phyloP scores from a whole-genome alignment of 176 grass and related monocot genomes.

The Puya raimondii region DNA sequence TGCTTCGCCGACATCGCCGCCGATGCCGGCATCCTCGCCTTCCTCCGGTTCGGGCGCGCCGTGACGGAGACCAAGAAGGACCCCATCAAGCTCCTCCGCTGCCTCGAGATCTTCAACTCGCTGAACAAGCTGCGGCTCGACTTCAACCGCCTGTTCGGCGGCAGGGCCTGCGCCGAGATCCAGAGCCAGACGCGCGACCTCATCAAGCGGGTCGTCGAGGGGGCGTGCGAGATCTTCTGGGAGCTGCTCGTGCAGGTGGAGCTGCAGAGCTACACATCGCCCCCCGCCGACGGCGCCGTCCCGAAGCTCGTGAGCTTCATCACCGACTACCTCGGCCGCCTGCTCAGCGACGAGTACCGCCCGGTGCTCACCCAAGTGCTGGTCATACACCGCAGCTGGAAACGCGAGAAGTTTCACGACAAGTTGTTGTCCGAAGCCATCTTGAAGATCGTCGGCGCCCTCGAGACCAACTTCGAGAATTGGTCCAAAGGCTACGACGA shows the following conservation, averaged over 20 bases:
- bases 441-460: slow-evolving; percentile 11
- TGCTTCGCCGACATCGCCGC: slow-evolving; percentile 23
- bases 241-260: slow-evolving; percentile 24
- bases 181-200: slow-evolving; percentile 20
- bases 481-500: slow-evolving; percentile 19
- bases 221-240: slow-evolving; percentile 18
- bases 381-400: slow-evolving; percentile 22
- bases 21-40: slow-evolving; percentile 15
- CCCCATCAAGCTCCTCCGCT: slow-evolving; percentile 17
- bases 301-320: slow-evolving; percentile 21
- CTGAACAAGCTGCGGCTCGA: slow-evolving; percentile 18
- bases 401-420: slow-evolving; percentile 16
- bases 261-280: slow-evolving; percentile 12
- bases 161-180: slow-evolving; percentile 15
- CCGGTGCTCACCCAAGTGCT: slow-evolving; percentile 16
- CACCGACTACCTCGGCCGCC: slow-evolving; percentile 13
- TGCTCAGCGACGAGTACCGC: slow-evolving; percentile 13
- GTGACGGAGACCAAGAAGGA: slow-evolving; percentile 20
- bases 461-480: slow-evolving; percentile 14
- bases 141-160: slow-evolving; percentile 21
- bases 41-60: slow-evolving; percentile 19
- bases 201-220: slow-evolving; percentile 16
- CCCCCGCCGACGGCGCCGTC: slow-evolving; percentile 9
- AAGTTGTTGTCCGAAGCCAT: slow-evolving; percentile 17
- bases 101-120: slow-evolving; percentile 10